These are phyloP conservation scores for Ceratorhiza oryzae-sativae DNA, from an alignment of 1,284 basidiomycete genomes.

Conservation along the genomic window DNA sequence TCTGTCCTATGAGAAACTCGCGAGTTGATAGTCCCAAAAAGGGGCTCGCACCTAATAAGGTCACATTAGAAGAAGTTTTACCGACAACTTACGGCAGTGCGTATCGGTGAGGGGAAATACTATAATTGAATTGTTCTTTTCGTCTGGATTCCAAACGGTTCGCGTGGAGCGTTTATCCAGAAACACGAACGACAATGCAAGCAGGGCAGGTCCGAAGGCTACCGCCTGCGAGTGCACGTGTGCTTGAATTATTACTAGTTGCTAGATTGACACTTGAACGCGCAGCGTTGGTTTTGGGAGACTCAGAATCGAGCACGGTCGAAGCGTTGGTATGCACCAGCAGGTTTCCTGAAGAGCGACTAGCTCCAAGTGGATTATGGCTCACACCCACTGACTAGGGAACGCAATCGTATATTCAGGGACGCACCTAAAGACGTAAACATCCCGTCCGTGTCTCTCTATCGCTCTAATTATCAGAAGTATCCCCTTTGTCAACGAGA, in stretches of 20 bases:
- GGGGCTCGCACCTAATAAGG: not conserved
- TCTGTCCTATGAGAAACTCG: not conserved
- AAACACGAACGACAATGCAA: not conserved
- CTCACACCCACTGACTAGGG: not conserved
- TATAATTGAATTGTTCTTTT: not conserved
- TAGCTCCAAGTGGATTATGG: not conserved
- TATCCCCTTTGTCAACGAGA: not conserved
- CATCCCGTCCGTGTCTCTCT: not conserved
- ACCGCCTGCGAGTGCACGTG: not conserved
- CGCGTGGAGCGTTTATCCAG: not conserved
- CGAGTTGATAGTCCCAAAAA: too few relatives aligned
- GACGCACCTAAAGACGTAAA: conserved; percentile 8
- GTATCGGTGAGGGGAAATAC: not conserved
- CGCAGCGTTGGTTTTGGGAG: not conserved
- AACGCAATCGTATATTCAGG: conserved; percentile 13
- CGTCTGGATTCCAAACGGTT: not conserved
- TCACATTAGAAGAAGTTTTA: not conserved
- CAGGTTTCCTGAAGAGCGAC: not conserved
- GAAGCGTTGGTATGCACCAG: not conserved
- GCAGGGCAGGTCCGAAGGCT: not conserved
- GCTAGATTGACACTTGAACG: too few relatives aligned
- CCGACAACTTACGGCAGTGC: not conserved
- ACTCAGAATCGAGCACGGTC: not conserved
- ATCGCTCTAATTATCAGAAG: conserved; percentile 7
- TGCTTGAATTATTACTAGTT: not conserved